phyloP scores from a whole-genome alignment of 176 grass and related monocot genomes.

The Cenchrus purpureus region DNA sequence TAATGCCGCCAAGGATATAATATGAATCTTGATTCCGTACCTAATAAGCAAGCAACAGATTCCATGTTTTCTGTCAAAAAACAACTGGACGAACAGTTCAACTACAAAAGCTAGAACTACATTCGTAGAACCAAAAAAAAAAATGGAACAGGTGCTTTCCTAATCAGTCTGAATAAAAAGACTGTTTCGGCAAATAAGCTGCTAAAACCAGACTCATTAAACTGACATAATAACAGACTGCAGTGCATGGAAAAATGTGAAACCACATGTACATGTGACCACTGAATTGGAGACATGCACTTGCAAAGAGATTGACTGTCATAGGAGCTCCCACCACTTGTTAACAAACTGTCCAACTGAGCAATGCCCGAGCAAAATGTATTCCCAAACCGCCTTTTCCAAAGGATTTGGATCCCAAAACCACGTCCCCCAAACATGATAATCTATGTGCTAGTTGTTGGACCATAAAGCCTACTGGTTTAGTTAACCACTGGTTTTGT shows the following conservation, averaged over 20 bases:
- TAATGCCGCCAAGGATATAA: slow-evolving; percentile 69
- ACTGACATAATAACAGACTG: neutral
- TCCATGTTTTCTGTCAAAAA: too few relatives aligned
- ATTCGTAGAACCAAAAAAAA: neutral
- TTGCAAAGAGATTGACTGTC: neutral
- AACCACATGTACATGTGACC: neutral
- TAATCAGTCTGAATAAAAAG: neutral
- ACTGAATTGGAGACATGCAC: neutral
- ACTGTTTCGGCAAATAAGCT: neutral
- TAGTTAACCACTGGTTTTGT: neutral
- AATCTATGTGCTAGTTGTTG: too few relatives aligned
- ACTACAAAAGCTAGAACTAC: neutral
- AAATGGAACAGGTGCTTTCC: neutral
- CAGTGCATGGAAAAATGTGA: neutral
- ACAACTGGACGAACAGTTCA: neutral
- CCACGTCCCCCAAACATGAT: too few relatives aligned
- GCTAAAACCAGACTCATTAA: too few relatives aligned
- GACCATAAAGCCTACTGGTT: neutral
- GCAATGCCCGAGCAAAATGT: neutral
- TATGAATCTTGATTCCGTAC: slow-evolving; percentile 82
- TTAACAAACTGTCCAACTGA: neutral
- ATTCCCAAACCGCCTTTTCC: too few relatives aligned
- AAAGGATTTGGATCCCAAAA: too few relatives aligned
- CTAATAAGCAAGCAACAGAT: slow-evolving; percentile 43
- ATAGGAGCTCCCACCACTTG: neutral